Evolutionary conservation across 2,329 filamentous ascomycete species (phyloP).

Genomic region (Hymenotorrendiella dingleyae): DNA sequence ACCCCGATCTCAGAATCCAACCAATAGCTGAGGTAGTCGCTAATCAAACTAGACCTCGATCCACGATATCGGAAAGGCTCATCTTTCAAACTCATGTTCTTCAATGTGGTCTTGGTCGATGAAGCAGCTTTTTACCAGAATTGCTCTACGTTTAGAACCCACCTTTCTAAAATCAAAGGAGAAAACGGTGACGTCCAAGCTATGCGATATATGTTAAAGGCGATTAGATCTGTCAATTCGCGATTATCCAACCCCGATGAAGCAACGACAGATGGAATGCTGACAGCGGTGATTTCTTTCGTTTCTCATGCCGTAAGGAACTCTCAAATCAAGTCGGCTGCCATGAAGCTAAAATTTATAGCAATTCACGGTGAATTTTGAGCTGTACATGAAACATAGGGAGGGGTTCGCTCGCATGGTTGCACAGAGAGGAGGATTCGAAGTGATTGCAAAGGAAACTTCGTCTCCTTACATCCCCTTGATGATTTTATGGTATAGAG

Average conservation of each 20-base stretch:
- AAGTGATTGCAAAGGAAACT: background rate
- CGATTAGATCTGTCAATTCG: background rate
- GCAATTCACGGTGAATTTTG: background rate
- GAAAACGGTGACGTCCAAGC: background rate
- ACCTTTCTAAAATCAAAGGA: background rate
- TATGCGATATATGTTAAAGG: background rate
- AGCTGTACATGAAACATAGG: background rate
- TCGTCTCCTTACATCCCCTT: background rate
- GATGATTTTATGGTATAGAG: constrained; percentile 1
- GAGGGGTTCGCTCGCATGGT: background rate
- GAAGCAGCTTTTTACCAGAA: background rate
- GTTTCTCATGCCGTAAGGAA: background rate
- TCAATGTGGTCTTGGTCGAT: background rate
- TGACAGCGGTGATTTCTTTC: background rate
- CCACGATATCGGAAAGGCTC: background rate
- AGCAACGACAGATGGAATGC: background rate
- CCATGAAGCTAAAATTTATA: background rate
- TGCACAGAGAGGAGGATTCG: background rate
- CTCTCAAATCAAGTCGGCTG: background rate
- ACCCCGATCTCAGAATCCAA: background rate
- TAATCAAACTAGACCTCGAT: background rate
- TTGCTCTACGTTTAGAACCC: background rate
- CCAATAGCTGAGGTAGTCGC: background rate
- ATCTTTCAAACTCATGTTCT: background rate
- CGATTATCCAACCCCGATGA: background rate